A percentile compares a stretch with the other conserved stretches of the same genome.
Conservation (phyloP, 116 monocot genomes). For the Cymodocea nodosa region DNA sequence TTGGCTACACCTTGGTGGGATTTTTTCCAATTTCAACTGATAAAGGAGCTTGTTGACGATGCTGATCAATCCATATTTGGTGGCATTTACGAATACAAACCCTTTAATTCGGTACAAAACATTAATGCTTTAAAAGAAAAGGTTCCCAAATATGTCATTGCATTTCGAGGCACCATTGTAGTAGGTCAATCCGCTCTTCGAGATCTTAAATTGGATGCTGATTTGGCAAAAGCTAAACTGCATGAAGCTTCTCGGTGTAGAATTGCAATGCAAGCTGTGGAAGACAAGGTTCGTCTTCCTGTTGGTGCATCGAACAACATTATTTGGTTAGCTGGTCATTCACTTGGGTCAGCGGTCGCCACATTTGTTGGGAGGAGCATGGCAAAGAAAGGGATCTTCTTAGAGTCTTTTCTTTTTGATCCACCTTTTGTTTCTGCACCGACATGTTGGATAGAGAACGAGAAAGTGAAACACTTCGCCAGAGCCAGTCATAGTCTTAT, state of each 20-base stretch:
- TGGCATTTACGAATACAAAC: slow-evolving; percentile 56
- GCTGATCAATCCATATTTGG: slow-evolving; percentile 65
- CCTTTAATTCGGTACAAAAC: slow-evolving; percentile 7
- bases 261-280: slow-evolving; percentile 70
- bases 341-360: slow-evolving; percentile 67
- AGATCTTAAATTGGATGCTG: slow-evolving; percentile 52
- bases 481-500: too few relatives aligned
- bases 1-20: slow-evolving; percentile 90
- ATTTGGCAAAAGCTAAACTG: slow-evolving; percentile 45
- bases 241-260: slow-evolving; percentile 50
- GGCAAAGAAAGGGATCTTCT: slow-evolving; percentile 34
- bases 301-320: slow-evolving; percentile 22
- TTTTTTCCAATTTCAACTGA: slow-evolving; percentile 65
- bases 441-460: slow-evolving; percentile 52
- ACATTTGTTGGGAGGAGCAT: slow-evolving; percentile 64
- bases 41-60: slow-evolving; percentile 61
- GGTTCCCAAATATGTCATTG: slow-evolving; percentile 61
- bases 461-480: slow-evolving; percentile 65
- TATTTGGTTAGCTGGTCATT: slow-evolving; percentile 94
- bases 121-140: slow-evolving; percentile 5
- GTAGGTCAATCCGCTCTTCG: slow-evolving; percentile 34
- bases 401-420: slow-evolving; percentile 73
- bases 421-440: slow-evolving; percentile 77
- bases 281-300: slow-evolving; percentile 24
- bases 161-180: slow-evolving; percentile 67